A percentile compares a stretch with the other conserved stretches of the same genome.
phyloP scores from a whole-genome alignment of 73 alveolate genomes.

The Durusdinium trenchii region DNA sequence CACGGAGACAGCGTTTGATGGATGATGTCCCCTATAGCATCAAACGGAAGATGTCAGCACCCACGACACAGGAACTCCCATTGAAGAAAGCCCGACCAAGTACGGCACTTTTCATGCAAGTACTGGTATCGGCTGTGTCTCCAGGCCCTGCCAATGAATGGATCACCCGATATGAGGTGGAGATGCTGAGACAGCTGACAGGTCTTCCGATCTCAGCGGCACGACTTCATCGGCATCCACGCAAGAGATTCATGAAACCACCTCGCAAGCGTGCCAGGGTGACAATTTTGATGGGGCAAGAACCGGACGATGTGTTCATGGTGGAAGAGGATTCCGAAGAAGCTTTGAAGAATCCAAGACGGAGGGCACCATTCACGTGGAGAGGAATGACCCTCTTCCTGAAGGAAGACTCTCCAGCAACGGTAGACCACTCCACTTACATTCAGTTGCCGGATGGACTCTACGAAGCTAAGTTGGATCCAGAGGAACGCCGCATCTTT shows the following conservation, averaged over 20 bases:
- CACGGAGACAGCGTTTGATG: neutral
- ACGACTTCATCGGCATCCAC: slow-evolving; percentile 15
- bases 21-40: neutral
- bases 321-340: neutral
- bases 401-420: neutral
- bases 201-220: neutral
- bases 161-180: slow-evolving; percentile 12
- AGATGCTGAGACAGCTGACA: neutral
- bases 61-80: neutral
- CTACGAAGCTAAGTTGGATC: neutral
- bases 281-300: neutral
- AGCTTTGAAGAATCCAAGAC: neutral
- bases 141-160: slow-evolving; percentile 5
- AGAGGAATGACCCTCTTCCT: neutral
- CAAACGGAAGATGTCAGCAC: neutral
- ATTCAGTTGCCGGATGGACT: neutral
- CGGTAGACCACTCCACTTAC: neutral
- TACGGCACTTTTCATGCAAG: neutral
- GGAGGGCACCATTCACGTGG: neutral
- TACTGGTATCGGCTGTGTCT: neutral
- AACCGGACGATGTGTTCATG: neutral
- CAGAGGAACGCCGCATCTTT: too few relatives aligned
- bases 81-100: neutral
- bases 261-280: neutral
- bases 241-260: neutral